These are phyloP conservation scores for Claviceps sp. DNA, from an alignment of 2,329 filamentous ascomycete species.

Conservation along the genomic window DNA sequence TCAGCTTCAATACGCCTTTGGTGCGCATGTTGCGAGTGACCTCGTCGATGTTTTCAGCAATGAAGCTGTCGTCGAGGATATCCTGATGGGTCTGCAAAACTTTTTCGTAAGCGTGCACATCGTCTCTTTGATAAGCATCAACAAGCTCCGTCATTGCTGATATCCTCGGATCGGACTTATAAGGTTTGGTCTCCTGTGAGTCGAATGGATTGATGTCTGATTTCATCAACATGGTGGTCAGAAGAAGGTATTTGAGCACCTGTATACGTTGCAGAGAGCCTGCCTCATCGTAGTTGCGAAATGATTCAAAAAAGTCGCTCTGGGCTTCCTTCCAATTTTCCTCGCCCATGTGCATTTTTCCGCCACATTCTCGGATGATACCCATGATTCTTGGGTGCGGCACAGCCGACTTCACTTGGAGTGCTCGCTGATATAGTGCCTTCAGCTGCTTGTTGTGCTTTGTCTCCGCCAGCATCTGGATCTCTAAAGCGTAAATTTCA, in stretches of 20 bases:
- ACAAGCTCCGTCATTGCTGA: slow-evolving; percentile 95
- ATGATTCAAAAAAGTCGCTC: slow-evolving; percentile 96
- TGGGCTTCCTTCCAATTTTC: slow-evolving; percentile 98
- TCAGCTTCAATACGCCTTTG: slow-evolving; percentile 84
- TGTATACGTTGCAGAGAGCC: slow-evolving; percentile 93
- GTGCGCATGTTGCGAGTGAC: slow-evolving; percentile 97
- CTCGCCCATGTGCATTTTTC: slow-evolving; percentile 99
- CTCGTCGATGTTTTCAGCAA: slow-evolving; percentile 97
- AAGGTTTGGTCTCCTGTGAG: slow-evolving; percentile 96
- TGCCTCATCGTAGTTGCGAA: slow-evolving; percentile 97
- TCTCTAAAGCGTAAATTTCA: slow-evolving; percentile 92
- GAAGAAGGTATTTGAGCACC: slow-evolving; percentile 89
- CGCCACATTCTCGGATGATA: slow-evolving; percentile 94
- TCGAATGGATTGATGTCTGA: slow-evolving; percentile 98
- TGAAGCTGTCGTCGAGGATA: slow-evolving; percentile 83
- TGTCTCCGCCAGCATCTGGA: slow-evolving; percentile 96
- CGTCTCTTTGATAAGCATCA: slow-evolving; percentile 89
- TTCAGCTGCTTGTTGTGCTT: slow-evolving; percentile 97
- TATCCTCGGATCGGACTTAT: slow-evolving; percentile 89
- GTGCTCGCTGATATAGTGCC: slow-evolving; percentile 76
- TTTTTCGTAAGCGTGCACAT: slow-evolving; percentile 81
- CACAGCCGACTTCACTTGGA: slow-evolving; percentile 90
- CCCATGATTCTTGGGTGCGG: slow-evolving; percentile 99
- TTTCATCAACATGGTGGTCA: slow-evolving; percentile 97
- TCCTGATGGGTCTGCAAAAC: slow-evolving; percentile 81